Evolutionary conservation across 2,329 filamentous ascomycete species (phyloP), one percentile per base, ranked within the genome.

Genomic region (Xylariomycetidae sp.): DNA sequence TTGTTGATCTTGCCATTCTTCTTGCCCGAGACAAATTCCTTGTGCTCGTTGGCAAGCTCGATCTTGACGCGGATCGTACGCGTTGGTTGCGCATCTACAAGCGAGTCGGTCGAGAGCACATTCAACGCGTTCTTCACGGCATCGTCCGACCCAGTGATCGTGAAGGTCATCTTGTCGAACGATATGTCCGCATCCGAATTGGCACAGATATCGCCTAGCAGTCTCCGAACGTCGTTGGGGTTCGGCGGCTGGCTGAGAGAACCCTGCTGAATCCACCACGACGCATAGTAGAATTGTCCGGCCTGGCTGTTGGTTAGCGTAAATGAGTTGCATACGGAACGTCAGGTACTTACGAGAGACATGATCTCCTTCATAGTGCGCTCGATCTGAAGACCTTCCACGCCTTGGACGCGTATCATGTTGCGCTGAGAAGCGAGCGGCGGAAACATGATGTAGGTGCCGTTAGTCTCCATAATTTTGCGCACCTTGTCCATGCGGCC

Each of bases 1-100:
- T 98, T 98, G 72, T 98, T 98, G 63, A 98, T 98, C 68, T 98
- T 98, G 62, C 92, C 92, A 52, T 98, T 98, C 71, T 98, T 98
- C 72, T 98, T 98, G 49, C 92, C 92, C 49, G 89, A 95, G 37
- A 98, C 92, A 57, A 98, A 98, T 56, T 98, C 92, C 63, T 98
- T 98, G 69, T 98, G 92, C 65, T 98, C 92, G 55, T 96, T 96
- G 53, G 92, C 92, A 36, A 98, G 81, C 67, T 98, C 92, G 43
- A 98, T 94, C 70, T 96, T 96, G 56, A 98, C 90, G 36, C 89
- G 80, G 57, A 98, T 93, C 57, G 93, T 89, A 53, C 93, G 94
- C 47, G 86, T 20, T n/a, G 39, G 39, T 27, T 36, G 35, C 85
- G 25, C 83, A 45, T 82, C 82, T 39, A 93, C 85, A 52, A 95